phyloP scores from a whole-genome alignment of 768 basidiomycete genomes.

The Hypholoma fasciculare region DNA sequence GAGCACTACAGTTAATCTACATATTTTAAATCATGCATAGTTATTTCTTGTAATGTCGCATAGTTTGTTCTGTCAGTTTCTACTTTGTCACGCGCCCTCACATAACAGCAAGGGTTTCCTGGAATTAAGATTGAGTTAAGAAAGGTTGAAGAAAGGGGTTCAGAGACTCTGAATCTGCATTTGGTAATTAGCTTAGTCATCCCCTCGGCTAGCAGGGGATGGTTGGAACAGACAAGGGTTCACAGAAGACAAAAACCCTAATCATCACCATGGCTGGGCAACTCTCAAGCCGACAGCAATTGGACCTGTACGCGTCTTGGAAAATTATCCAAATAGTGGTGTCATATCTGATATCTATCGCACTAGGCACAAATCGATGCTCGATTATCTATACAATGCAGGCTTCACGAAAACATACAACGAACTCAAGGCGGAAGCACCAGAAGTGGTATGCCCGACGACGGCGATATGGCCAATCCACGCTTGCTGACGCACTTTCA shows the following conservation, averaged over 20 bases:
- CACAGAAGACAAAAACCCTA: slow-evolving; percentile 4
- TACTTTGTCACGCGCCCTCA: too few relatives aligned
- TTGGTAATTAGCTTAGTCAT: slow-evolving; percentile 3
- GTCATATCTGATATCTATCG: slow-evolving; percentile 12
- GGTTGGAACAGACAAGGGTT: neutral
- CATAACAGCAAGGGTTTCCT: too few relatives aligned
- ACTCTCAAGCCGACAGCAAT: slow-evolving; percentile 27
- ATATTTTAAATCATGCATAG: too few relatives aligned
- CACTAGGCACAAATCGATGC: slow-evolving; percentile 74
- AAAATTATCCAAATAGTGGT: neutral
- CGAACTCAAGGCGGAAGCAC: slow-evolving; percentile 30
- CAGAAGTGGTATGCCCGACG: slow-evolving; percentile 22
- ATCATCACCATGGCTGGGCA: slow-evolving; percentile 24
- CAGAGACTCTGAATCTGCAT: neutral
- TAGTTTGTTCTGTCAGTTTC: too few relatives aligned
- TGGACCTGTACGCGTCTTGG: slow-evolving; percentile 25
- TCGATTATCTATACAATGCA: slow-evolving; percentile 72
- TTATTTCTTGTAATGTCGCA: too few relatives aligned
- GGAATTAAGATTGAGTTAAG: too few relatives aligned
- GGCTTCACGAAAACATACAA: slow-evolving; percentile 65
- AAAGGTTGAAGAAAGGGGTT: neutral
- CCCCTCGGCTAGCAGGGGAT: neutral
- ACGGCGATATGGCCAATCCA: slow-evolving; percentile 5
- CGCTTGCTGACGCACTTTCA: slow-evolving; percentile 28
- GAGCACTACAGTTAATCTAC: too few relatives aligned